These are phyloP conservation scores for Leccinum boreale DNA, from an alignment of 768 basidiomycete species.

Conservation along the genomic window DNA sequence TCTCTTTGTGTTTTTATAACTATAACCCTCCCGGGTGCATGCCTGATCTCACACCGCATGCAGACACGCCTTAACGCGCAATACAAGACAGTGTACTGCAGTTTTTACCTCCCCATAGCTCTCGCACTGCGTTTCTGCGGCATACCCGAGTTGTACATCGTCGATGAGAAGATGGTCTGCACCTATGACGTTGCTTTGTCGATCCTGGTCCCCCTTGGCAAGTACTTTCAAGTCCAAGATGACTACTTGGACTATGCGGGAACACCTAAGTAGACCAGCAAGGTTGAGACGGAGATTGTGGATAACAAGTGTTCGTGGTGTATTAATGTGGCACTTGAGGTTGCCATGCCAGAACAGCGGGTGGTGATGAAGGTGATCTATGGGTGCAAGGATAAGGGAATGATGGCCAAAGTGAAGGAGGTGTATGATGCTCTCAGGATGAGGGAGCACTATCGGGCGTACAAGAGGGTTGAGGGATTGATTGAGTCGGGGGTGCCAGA, in stretches of 20 bases:
- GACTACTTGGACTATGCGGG: slow-evolving; percentile 92
- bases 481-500: no score
- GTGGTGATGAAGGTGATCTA: slow-evolving; percentile 61
- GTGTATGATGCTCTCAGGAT: neutral
- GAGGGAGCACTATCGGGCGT: slow-evolving; percentile 61
- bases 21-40: no score
- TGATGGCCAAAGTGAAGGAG: slow-evolving; percentile 57
- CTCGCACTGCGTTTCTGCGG: no score
- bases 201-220: slow-evolving; percentile 1
- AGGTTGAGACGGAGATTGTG: slow-evolving; percentile 99
- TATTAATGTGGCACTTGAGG: slow-evolving; percentile 80
- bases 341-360: slow-evolving; percentile 53
- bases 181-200: neutral
- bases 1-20: no score
- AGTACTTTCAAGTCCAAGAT: slow-evolving; percentile 40
- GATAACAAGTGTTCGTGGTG: slow-evolving; percentile 99
- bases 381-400: slow-evolving; percentile 48
- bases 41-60: no score
- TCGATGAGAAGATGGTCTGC: no score
- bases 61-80: no score
- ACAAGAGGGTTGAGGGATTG: slow-evolving; percentile 64
- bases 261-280: slow-evolving; percentile 87
- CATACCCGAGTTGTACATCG: no score
- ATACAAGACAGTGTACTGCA: no score
- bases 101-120: no score